Base-by-base conservation (phyloP, 192 early-diverging fungal species). In the Umbelopsis vinacea region DNA sequence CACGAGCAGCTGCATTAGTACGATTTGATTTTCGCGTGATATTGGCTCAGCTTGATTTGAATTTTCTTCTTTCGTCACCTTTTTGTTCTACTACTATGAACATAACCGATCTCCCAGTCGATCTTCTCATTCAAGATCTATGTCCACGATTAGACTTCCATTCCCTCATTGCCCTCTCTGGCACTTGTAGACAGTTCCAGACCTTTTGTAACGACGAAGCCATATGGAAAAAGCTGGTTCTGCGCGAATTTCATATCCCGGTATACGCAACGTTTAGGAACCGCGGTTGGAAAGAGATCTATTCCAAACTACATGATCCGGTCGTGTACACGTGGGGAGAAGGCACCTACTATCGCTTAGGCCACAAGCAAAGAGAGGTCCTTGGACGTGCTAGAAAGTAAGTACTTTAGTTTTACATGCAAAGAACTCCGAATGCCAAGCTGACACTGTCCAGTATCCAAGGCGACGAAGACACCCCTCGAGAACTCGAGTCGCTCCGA, bases 271-370 rank as follows among this genome's bases (percentile, higher is more conserved):
- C 69, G 19, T 70, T 70, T 52, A 45, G 79, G 21, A 40, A 80
- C 7, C 66, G 33, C 14, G 75, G 79, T 14, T 80, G 79, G 79
- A 76, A 76, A 21, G 33, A 38, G 11, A 55, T 80, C 8, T 80
- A 74, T 50, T 29, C 46, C 52, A 50, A 47, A 19, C 37, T 76
- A n/a, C 37, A 66, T 24, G 37, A 60, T 43, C 50, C 67, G 7
- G 45, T 35, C 26, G 74, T 80, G 1, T 76, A 73, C 54, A 66
- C 68, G 22, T 75, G 78, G 78, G 77, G 77, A 38, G 73, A 79
- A 17, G 74, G 74, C 14, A n/a, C 9, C 43, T 60, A 79, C 52
- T 33, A 46, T 38, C 60, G 77, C 19, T 33, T 80, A 9, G 74
- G 78, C 7, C 52, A 69, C 26, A 45, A 22, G 6, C 55, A 66